These are phyloP conservation scores for Penicillium sp. DNA, from an alignment of 2,329 filamentous ascomycete species.

Conservation along the genomic window DNA sequence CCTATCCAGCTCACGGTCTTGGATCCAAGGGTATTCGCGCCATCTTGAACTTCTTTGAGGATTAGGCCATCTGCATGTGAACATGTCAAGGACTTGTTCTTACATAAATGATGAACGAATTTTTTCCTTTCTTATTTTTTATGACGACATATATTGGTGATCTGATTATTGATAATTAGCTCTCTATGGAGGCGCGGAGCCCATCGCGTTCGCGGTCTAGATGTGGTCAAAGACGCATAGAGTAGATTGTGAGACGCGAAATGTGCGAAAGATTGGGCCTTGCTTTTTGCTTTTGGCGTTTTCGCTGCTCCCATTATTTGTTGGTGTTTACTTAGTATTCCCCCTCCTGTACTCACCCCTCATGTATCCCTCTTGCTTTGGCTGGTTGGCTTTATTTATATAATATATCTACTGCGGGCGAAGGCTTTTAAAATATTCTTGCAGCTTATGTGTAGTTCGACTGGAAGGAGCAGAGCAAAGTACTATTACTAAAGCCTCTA, in stretches of 20 bases:
- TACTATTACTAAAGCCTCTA: too few relatives aligned
- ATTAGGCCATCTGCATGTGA: conserved; percentile 30
- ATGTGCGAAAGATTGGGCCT: not conserved
- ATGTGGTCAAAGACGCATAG: conserved; percentile 10
- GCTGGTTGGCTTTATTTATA: not conserved
- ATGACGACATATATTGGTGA: conserved; percentile 8
- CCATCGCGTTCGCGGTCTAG: not conserved
- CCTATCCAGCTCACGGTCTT: conserved; percentile 84
- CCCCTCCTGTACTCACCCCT: conserved; percentile 1
- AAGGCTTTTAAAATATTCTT: too few relatives aligned
- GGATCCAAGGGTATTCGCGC: conserved; percentile 80
- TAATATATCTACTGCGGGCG: not conserved
- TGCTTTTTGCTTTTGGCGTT: conserved; percentile 1
- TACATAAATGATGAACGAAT: conserved; percentile 9
- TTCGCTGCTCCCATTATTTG: not conserved
- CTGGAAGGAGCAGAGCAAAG: too few relatives aligned
- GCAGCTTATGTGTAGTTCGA: too few relatives aligned
- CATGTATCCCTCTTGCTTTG: not conserved
- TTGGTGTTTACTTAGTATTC: conserved; percentile 4
- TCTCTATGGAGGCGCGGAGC: not conserved
- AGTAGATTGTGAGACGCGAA: conserved; percentile 5
- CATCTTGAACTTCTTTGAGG: conserved; percentile 89
- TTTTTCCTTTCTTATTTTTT: conserved; percentile 1
- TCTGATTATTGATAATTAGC: not conserved
- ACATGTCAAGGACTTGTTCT: not conserved